Percentiles rank a stretch among this genome's conserved stretches.
Evolutionary conservation across 2,329 filamentous ascomycete species (phyloP).

Genomic region (Paecilomyces sp.): DNA sequence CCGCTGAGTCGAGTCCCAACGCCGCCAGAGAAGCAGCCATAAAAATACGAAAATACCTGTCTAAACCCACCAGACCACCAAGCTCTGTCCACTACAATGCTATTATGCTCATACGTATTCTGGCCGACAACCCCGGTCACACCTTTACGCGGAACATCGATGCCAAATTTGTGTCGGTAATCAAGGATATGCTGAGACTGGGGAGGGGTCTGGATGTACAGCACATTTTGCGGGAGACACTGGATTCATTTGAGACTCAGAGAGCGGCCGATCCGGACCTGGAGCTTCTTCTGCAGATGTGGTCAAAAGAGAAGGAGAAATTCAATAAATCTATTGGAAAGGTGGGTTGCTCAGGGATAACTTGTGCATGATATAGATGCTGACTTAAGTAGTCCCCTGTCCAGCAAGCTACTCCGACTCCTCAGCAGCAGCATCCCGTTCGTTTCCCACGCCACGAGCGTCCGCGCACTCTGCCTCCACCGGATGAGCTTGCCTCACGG

Average conservation of each 20-base stretch:
- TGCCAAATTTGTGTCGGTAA: conserved; percentile 68
- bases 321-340: conserved; percentile 47
- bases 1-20: conserved; percentile 81
- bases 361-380: not conserved
- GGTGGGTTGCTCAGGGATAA: conserved; percentile 15
- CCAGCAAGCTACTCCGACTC: conserved; percentile 3
- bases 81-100: conserved; percentile 87
- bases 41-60: conserved; percentile 74
- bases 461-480: conserved; percentile 51
- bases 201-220: conserved; percentile 69
- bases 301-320: conserved; percentile 76
- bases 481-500: conserved; percentile 70
- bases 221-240: conserved; percentile 79
- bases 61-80: conserved; percentile 57
- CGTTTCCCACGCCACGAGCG: conserved; percentile 22
- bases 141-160: conserved; percentile 91
- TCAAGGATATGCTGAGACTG: conserved; percentile 67
- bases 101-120: conserved; percentile 88
- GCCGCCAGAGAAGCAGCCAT: conserved; percentile 77
- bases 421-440: not conserved
- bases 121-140: conserved; percentile 82
- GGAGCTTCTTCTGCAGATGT: conserved; percentile 69
- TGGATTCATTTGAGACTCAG: conserved; percentile 68
- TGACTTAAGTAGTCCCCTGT: not conserved
- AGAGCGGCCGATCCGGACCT: conserved; percentile 71